Base-by-base conservation (phyloP, 2,329 filamentous ascomycete genomes). In the Penicillium sp. region DNA sequence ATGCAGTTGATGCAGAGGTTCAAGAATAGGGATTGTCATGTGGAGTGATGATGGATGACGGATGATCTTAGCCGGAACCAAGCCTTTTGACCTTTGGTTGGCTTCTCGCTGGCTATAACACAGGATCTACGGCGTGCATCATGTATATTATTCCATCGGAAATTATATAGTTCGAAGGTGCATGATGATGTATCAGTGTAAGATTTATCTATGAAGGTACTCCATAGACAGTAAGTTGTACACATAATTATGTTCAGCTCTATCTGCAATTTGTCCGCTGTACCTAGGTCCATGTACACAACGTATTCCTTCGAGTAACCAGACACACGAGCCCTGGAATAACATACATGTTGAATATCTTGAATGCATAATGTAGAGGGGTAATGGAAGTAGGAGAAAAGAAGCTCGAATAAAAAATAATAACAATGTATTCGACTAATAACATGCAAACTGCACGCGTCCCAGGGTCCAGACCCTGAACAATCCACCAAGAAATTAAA, bases 1-100 rank as follows among this genome's bases (percentile, higher is more conserved):
- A 52, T 52, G 29, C 27, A 52, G 50, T 50, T 40, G 34, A 23
- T 23, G 23, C 23, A 35, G 23, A 46, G 18, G 34, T 46, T n/a
- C 13, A 23, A 46, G 44, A 35, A 14, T 34, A 34, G 36, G 18
- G 10, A 46, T 38, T 51, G 19, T 40, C 50, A 52, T 52, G 38
- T 39, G 38, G 49, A 52, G 36, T 23, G 35, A 42, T 45, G 42
- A 41, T 40, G 49, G 29, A 26, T 32, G 43, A 52, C 56, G 46
- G 39, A 44, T 50, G 39, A 34, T 43, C 44, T 41, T 39, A 35
- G 35, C 50, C 23, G 44, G 51, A 53, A 53, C 51, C 46, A 50
- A 53, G 51, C 46, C 43, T 56, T 51, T 41, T 47, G 43, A 32
- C 18, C 40, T 40, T 55, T 19, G 51, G 46, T 23, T 27, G 18